Conservation (phyloP, 176 grass and related monocot species). For the Pontederia paniculata region DNA sequence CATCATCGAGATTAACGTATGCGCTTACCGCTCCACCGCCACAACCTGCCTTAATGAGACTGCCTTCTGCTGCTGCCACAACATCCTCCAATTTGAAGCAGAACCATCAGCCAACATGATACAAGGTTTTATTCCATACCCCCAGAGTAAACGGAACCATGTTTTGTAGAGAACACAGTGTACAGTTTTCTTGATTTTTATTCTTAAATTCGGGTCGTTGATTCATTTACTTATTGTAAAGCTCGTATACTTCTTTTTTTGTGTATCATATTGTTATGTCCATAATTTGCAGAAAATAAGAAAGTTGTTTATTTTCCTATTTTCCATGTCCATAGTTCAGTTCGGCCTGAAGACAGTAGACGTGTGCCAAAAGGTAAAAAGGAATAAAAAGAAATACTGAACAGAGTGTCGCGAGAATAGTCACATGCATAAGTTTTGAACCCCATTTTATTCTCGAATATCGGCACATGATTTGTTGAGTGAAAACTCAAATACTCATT, state of each 20-base stretch:
- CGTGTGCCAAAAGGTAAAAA: too few relatives aligned
- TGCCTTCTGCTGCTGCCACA: slow-evolving; percentile 39
- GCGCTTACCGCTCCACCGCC: slow-evolving; percentile 65
- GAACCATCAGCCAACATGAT: slow-evolving; percentile 19
- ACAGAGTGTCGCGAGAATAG: too few relatives aligned
- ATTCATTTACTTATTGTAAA: slow-evolving; percentile 9
- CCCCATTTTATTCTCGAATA: too few relatives aligned
- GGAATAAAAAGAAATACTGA: too few relatives aligned
- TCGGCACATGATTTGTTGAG: too few relatives aligned
- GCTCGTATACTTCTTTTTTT: background rate
- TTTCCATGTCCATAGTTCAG: too few relatives aligned
- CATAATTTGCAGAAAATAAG: too few relatives aligned
- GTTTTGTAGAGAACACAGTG: slow-evolving; percentile 7
- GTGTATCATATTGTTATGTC: background rate
- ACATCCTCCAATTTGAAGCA: slow-evolving; percentile 44
- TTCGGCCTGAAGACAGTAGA: too few relatives aligned
- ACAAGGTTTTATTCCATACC: background rate
- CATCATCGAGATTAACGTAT: slow-evolving; percentile 73
- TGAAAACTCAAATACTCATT: too few relatives aligned
- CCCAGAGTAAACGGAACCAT: background rate
- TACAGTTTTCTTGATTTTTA: slow-evolving; percentile 13
- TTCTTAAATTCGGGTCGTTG: background rate
- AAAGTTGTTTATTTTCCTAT: too few relatives aligned
- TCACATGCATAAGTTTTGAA: too few relatives aligned
- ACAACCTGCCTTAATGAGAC: slow-evolving; percentile 47